Conservation (phyloP, 2,329 filamentous ascomycete genomes). For the Didymella keratinophila region DNA sequence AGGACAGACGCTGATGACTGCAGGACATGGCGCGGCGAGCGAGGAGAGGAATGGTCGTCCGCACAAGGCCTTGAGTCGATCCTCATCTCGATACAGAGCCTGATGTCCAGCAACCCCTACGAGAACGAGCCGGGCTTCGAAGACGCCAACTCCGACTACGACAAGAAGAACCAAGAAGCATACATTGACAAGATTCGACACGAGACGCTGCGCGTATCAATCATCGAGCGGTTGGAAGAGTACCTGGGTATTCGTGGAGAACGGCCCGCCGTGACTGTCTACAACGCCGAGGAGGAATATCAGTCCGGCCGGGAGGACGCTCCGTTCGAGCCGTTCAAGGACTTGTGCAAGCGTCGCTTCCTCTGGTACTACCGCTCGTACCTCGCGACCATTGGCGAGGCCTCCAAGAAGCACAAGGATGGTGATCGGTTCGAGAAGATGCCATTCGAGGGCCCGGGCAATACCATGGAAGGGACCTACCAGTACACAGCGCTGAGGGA, state of each 20-base stretch:
- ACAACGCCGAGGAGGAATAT: conserved; percentile 61
- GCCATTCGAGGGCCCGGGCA: conserved; percentile 82
- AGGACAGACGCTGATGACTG: not conserved
- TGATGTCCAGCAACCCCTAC: conserved; percentile 93
- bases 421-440: conserved; percentile 75
- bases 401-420: conserved; percentile 67
- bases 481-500: conserved; percentile 77
- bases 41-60: conserved; percentile 94
- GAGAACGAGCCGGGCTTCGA: conserved; percentile 97
- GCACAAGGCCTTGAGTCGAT: conserved; percentile 96
- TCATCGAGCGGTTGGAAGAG: conserved; percentile 84
- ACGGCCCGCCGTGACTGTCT: conserved; percentile 51
- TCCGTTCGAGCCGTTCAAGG: conserved; percentile 85
- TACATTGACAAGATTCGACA: conserved; percentile 93
- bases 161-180: conserved; percentile 75
- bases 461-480: conserved; percentile 87
- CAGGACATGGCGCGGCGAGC: conserved; percentile 91
- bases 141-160: conserved; percentile 69
- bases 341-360: conserved; percentile 89
- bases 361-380: conserved; percentile 97
- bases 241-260: conserved; percentile 70
- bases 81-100: conserved; percentile 91
- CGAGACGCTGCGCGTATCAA: conserved; percentile 84
- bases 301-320: conserved; percentile 60
- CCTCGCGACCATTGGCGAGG: conserved; percentile 72